These are phyloP conservation scores for Boletus sp. DNA, from an alignment of 1,284 basidiomycete genomes.

Conservation along the genomic window DNA sequence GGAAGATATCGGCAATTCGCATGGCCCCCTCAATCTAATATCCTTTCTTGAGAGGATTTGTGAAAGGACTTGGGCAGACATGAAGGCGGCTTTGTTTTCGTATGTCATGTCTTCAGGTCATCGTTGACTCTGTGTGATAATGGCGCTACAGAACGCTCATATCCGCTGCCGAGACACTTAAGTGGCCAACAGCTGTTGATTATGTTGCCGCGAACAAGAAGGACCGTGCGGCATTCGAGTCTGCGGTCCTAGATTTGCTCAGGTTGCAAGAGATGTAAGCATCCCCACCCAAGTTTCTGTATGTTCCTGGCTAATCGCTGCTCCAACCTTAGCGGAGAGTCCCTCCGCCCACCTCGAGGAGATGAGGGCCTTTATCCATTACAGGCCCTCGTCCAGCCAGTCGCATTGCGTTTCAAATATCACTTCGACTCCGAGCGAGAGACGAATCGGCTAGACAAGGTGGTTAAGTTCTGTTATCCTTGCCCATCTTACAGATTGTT, in stretches of 20 bases:
- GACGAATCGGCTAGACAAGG: conserved; percentile 94
- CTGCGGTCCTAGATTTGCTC: conserved; percentile 71
- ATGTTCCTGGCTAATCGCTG: background rate
- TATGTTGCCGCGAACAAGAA: conserved; percentile 49
- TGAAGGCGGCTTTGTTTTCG: conserved; percentile 64
- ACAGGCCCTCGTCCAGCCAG: conserved; percentile 80
- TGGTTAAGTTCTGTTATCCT: conserved; percentile 25
- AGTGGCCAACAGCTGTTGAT: conserved; percentile 78
- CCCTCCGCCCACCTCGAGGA: conserved; percentile 29
- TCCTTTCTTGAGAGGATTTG: conserved; percentile 55
- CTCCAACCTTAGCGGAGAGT: conserved; percentile 48
- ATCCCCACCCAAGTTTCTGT: background rate
- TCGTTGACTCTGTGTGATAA: background rate
- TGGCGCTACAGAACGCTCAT: conserved; percentile 52
- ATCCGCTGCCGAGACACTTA: conserved; percentile 62
- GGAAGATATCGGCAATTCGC: conserved; percentile 37
- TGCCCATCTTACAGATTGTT: background rate
- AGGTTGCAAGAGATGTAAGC: conserved; percentile 73
- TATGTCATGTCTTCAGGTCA: conserved; percentile 36
- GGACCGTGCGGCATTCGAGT: conserved; percentile 64
- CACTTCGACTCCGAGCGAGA: conserved; percentile 87
- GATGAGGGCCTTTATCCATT: conserved; percentile 71
- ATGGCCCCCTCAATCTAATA: conserved; percentile 49
- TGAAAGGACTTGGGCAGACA: conserved; percentile 69
- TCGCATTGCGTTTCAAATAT: conserved; percentile 88